A percentile compares a stretch with the other conserved stretches of the same genome.
Conservation (phyloP, 495 filamentous ascomycete genomes). For the Tuber indicum region DNA sequence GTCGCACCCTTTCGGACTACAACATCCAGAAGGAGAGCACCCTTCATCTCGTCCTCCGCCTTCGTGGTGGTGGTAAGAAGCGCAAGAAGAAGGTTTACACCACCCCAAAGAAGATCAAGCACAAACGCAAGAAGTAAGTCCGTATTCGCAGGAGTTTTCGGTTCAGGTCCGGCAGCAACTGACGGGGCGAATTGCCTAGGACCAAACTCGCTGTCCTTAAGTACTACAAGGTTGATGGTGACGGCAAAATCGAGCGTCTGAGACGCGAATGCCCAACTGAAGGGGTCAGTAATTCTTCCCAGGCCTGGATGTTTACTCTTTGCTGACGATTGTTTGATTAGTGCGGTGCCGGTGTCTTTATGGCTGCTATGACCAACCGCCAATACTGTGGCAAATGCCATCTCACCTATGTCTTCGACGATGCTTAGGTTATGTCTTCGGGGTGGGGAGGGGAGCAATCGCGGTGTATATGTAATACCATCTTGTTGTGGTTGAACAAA, state of each 20-base stretch:
- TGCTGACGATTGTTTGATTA: conserved; percentile 43
- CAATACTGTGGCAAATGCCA: conserved; percentile 99
- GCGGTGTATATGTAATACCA: not conserved
- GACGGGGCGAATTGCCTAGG: conserved; percentile 46
- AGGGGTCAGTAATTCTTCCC: conserved; percentile 57
- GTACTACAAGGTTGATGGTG: conserved; percentile 99
- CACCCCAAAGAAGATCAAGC: conserved; percentile 99
- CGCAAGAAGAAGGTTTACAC: conserved; percentile 99
- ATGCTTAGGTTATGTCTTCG: conserved; percentile 16
- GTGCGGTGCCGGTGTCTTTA: conserved; percentile 99
- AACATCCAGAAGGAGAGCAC: conserved; percentile 99
- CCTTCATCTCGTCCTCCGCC: conserved; percentile 94
- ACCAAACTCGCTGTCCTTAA: conserved; percentile 99
- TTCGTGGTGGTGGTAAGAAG: conserved; percentile 98
- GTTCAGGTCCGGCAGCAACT: not conserved
- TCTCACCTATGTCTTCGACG: conserved; percentile 98
- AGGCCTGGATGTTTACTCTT: not conserved
- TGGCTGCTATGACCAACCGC: conserved; percentile 99
- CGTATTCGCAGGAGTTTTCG: not conserved
- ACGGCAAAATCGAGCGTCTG: conserved; percentile 99
- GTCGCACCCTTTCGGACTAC: conserved; percentile 98
- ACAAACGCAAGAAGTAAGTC: conserved; percentile 83
- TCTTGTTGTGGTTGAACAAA: not conserved
- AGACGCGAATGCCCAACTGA: conserved; percentile 91
- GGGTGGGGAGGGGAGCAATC: conserved; percentile 12